phyloP scores from a whole-genome alignment of 805 yeast species.

The Zygosaccharomyces kombuchaensis region DNA sequence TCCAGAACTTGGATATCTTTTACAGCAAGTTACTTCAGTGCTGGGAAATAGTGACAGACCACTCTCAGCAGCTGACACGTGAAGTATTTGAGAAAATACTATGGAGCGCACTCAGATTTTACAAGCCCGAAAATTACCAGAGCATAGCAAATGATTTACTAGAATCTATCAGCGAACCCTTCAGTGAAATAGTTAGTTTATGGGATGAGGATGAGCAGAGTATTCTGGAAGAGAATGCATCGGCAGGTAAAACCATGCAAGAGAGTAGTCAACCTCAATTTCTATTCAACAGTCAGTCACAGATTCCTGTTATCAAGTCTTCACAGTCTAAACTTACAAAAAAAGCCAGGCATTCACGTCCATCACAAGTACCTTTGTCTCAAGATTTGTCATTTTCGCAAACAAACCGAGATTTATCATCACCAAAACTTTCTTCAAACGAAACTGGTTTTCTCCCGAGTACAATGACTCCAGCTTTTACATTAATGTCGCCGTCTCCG shows the following conservation, averaged over 20 bases:
- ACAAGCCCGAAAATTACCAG: conserved; percentile 11
- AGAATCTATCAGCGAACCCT: conserved; percentile 12
- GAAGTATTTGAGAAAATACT: conserved; percentile 20
- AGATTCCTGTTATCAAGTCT: conserved; percentile 30
- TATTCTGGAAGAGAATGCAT: background rate
- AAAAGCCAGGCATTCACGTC: conserved; percentile 5
- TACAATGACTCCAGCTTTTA: conserved; percentile 34
- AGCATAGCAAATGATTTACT: conserved; percentile 2
- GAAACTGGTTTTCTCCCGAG: conserved; percentile 23
- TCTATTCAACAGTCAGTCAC: conserved; percentile 20
- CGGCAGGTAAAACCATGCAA: background rate
- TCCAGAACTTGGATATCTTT: conserved; percentile 19
- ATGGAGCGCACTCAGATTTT: conserved; percentile 17
- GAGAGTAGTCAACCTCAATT: conserved; percentile 19
- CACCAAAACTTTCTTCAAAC: conserved; percentile 7
- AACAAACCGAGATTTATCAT: conserved; percentile 4
- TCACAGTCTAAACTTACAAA: conserved; percentile 20
- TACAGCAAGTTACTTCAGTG: conserved; percentile 29
- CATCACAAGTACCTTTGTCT: background rate
- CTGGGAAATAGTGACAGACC: conserved; percentile 23
- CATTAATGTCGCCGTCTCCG: conserved; percentile 24
- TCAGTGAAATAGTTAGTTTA: conserved; percentile 18
- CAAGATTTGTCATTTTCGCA: background rate
- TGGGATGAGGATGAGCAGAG: conserved; percentile 25
- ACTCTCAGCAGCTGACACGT: conserved; percentile 19